Conservation (phyloP, 2,329 filamentous ascomycete species). For the Truncatella angustata region DNA sequence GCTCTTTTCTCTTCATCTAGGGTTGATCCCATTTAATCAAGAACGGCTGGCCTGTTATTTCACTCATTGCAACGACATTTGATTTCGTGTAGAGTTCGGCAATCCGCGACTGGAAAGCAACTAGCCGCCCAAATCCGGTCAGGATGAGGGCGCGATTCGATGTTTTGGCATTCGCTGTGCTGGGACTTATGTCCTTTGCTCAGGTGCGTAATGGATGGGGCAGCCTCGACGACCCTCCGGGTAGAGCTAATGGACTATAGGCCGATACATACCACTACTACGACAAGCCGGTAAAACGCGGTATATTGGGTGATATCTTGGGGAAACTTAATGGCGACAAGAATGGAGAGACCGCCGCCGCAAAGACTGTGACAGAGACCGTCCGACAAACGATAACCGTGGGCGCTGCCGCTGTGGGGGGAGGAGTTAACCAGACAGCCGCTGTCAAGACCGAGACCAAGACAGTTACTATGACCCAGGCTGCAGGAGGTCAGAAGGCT, state of each 20-base stretch:
- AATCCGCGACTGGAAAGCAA: slow-evolving; percentile 6
- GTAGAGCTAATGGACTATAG: slow-evolving; percentile 14
- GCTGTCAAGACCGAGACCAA: slow-evolving; percentile 21
- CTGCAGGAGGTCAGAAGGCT: slow-evolving; percentile 11
- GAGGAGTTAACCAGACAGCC: slow-evolving; percentile 26
- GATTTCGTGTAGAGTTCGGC: neutral
- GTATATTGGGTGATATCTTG: slow-evolving; percentile 19
- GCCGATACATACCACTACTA: slow-evolving; percentile 18
- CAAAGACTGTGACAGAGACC: slow-evolving; percentile 30
- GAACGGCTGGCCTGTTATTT: slow-evolving; percentile 27
- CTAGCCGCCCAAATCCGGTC: neutral
- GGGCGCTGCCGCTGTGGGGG: slow-evolving; percentile 20
- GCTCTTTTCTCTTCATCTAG: neutral
- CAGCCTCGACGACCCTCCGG: neutral
- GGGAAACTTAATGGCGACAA: slow-evolving; percentile 16
- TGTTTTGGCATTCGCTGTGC: slow-evolving; percentile 14
- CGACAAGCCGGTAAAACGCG: slow-evolving; percentile 21
- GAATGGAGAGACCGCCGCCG: slow-evolving; percentile 14
- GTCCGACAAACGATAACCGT: slow-evolving; percentile 35
- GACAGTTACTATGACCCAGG: slow-evolving; percentile 22
- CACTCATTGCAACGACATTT: slow-evolving; percentile 7
- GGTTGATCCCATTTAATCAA: slow-evolving; percentile 8
- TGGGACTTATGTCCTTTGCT: slow-evolving; percentile 21
- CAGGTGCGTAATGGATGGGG: slow-evolving; percentile 17
- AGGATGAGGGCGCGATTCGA: slow-evolving; percentile 9